A percentile compares a stretch with the other conserved stretches of the same genome.
Evolutionary conservation across 1,139 yeast species (phyloP).

Genomic region (Starmera stellimalicola): DNA sequence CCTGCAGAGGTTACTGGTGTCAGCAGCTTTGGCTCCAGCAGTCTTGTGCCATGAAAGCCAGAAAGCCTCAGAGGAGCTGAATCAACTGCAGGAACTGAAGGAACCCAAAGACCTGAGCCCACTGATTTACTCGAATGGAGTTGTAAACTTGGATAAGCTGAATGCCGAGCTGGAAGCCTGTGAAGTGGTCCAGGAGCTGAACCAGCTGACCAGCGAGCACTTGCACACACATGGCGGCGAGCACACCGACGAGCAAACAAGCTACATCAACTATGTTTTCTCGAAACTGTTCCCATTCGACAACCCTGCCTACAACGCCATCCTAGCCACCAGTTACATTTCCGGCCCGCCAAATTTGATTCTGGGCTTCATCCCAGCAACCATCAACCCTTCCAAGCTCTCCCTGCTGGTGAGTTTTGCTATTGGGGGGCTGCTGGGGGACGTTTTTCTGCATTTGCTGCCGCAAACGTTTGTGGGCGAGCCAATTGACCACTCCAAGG

Average conservation of each 20-base stretch:
- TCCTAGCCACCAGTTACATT: constrained; percentile 51
- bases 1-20: no score
- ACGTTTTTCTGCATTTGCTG: constrained; percentile 52
- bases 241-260: constrained; percentile 15
- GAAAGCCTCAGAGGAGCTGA: no score
- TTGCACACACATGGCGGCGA: constrained; percentile 8
- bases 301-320: constrained; percentile 42
- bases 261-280: constrained; percentile 24
- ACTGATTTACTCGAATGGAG: constrained; percentile 27
- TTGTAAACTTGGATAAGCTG: constrained; percentile 26
- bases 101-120: not conserved
- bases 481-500: constrained; percentile 27
- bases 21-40: no score
- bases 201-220: constrained; percentile 10
- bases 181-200: constrained; percentile 28
- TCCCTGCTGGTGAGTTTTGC: constrained; percentile 55
- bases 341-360: constrained; percentile 54
- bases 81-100: not conserved
- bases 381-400: constrained; percentile 36
- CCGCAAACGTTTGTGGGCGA: constrained; percentile 57
- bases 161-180: constrained; percentile 23
- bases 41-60: no score
- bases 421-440: constrained; percentile 62
- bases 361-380: constrained; percentile 40
- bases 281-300: constrained; percentile 39